Percentiles rank a stretch among this genome's conserved stretches.
These are phyloP conservation scores for Aureobasidium sp. DNA, from an alignment of 2,329 filamentous ascomycete genomes.

Conservation along the genomic window DNA sequence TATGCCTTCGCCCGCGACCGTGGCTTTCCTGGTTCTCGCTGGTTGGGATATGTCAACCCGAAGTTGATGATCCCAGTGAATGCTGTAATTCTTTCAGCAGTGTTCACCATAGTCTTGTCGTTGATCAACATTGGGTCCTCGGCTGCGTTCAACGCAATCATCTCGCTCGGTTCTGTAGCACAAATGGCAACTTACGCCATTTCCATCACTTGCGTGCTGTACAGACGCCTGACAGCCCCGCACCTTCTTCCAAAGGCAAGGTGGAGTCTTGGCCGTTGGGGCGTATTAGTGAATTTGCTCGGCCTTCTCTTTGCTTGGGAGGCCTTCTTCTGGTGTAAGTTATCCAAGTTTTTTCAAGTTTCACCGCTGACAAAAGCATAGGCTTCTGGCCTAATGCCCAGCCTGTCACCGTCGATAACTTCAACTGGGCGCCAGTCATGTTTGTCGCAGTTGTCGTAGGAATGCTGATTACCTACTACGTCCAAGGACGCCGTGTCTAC, in stretches of 20 bases:
- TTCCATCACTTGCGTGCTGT: slow-evolving; percentile 35
- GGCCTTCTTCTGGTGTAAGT: slow-evolving; percentile 29
- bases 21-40: slow-evolving; percentile 34
- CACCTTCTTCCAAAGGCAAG: slow-evolving; percentile 32
- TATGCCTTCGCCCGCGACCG: slow-evolving; percentile 39
- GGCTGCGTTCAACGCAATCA: slow-evolving; percentile 20
- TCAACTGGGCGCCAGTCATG: slow-evolving; percentile 34
- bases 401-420: slow-evolving; percentile 17
- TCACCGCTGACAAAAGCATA: neutral
- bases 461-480: slow-evolving; percentile 26
- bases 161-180: slow-evolving; percentile 34
- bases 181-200: slow-evolving; percentile 38
- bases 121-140: slow-evolving; percentile 22
- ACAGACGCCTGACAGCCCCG: slow-evolving; percentile 32
- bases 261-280: slow-evolving; percentile 35
- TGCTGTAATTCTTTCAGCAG: slow-evolving; percentile 17
- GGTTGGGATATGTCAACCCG: slow-evolving; percentile 22
- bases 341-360: no score
- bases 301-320: slow-evolving; percentile 32
- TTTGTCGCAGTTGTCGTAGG: slow-evolving; percentile 27
- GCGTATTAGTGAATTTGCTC: slow-evolving; percentile 32
- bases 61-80: slow-evolving; percentile 17
- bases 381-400: slow-evolving; percentile 13
- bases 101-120: slow-evolving; percentile 19
- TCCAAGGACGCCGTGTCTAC: slow-evolving; percentile 29